phyloP scores from a whole-genome alignment of 2,329 filamentous ascomycete species.

The Aspergillus fijiensis region DNA sequence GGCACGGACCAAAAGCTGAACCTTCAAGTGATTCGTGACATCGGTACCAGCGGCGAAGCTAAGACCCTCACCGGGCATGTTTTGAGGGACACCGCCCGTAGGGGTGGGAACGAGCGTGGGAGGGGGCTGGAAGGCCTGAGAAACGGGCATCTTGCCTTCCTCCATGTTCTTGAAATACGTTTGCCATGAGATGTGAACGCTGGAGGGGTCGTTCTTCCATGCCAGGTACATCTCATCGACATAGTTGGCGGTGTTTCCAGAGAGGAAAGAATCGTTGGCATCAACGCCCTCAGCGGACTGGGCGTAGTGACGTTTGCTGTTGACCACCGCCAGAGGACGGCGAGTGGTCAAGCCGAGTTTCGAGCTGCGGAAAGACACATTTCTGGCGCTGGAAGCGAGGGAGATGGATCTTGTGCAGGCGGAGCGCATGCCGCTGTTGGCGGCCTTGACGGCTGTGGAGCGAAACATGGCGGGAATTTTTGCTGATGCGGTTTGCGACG shows the following conservation, averaged over 20 bases:
- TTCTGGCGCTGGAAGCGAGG: conserved; percentile 33
- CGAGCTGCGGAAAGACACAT: conserved; percentile 29
- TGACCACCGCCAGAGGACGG: conserved; percentile 45
- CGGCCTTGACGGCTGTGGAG: conserved; percentile 41
- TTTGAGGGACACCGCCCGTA: conserved; percentile 71
- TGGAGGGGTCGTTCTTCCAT: conserved; percentile 91
- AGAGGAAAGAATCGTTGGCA: conserved; percentile 92
- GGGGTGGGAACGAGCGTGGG: conserved; percentile 85
- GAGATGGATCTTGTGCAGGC: conserved; percentile 35
- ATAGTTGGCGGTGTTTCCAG: conserved; percentile 96
- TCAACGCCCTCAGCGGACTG: conserved; percentile 65
- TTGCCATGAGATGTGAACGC: conserved; percentile 97
- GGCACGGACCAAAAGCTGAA: conserved; percentile 92
- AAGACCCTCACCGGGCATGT: conserved; percentile 68
- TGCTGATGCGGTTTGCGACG: conserved; percentile 5
- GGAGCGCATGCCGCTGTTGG: conserved; percentile 36
- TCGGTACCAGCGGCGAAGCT: conserved; percentile 70
- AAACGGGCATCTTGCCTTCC: conserved; percentile 94
- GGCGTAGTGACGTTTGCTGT: conserved; percentile 56
- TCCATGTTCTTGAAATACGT: conserved; percentile 99
- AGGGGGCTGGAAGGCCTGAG: conserved; percentile 93
- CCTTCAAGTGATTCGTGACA: conserved; percentile 94
- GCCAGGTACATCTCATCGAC: conserved; percentile 99
- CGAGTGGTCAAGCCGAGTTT: conserved; percentile 39
- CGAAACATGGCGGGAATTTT: conserved; percentile 41